Evolutionary conservation across 768 basidiomycete species (phyloP).

Genomic region (Pisolithus orientalis): DNA sequence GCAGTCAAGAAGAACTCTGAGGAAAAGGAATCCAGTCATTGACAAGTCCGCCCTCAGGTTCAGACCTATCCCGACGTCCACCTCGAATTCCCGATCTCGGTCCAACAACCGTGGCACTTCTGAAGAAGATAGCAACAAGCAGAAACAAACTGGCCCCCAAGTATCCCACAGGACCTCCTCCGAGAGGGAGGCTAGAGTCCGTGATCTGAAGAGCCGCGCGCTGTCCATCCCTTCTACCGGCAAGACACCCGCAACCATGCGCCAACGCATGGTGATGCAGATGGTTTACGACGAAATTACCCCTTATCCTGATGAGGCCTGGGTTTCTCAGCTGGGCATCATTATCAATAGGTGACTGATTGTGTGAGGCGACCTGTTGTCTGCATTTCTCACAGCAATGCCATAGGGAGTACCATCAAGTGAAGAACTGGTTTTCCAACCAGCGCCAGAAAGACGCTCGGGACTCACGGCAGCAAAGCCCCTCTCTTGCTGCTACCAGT

Average conservation of each 20-base stretch:
- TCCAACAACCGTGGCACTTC: slow-evolving; percentile 15
- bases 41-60: slow-evolving; percentile 22
- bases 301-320: slow-evolving; percentile 56
- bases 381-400: slow-evolving; percentile 4
- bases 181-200: slow-evolving; percentile 26
- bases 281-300: slow-evolving; percentile 64
- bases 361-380: background rate
- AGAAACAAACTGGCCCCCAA: slow-evolving; percentile 16
- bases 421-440: slow-evolving; percentile 67
- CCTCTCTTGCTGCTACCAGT: slow-evolving; percentile 26
- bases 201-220: slow-evolving; percentile 26
- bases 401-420: slow-evolving; percentile 49
- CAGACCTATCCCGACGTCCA: slow-evolving; percentile 18
- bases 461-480: slow-evolving; percentile 28
- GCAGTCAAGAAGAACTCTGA: slow-evolving; percentile 21
- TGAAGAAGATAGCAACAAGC: slow-evolving; percentile 26
- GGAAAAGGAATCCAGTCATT: slow-evolving; percentile 13
- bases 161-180: slow-evolving; percentile 16
- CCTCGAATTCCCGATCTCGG: slow-evolving; percentile 19
- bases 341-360: slow-evolving; percentile 45
- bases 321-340: slow-evolving; percentile 54
- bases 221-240: slow-evolving; percentile 29
- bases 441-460: slow-evolving; percentile 46
- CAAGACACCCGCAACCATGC: slow-evolving; percentile 45
- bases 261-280: slow-evolving; percentile 51